phyloP scores from a whole-genome alignment of 148 eudicot species.

The Heliamphora exappendiculata region DNA sequence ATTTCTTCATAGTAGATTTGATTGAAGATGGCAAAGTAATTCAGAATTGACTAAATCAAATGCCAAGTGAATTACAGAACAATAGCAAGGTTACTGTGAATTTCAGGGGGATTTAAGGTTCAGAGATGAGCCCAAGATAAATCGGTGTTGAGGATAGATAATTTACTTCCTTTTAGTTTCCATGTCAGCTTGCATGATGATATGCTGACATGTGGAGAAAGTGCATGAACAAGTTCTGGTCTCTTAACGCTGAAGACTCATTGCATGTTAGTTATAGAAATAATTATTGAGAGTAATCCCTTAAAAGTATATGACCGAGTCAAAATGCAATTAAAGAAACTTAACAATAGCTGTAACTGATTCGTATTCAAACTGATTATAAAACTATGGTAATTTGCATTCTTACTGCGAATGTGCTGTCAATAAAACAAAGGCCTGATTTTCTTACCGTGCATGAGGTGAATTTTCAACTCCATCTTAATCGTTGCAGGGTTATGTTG shows the following conservation, averaged over 20 bases:
- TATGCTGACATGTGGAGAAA: not conserved
- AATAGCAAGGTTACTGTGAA: not conserved
- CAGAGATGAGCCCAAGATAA: not conserved
- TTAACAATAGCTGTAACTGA: not conserved
- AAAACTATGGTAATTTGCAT: not conserved
- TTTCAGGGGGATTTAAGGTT: not conserved
- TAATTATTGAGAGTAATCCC: not conserved
- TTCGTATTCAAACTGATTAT: not conserved
- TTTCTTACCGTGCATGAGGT: not conserved
- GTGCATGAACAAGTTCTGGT: not conserved
- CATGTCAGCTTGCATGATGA: not conserved
- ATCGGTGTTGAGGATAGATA: not conserved
- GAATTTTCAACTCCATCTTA: not conserved
- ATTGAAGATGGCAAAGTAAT: not conserved
- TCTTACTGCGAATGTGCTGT: not conserved
- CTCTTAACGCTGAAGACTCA: not conserved
- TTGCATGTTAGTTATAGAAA: not conserved
- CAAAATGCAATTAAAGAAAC: not conserved
- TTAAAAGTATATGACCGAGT: not conserved
- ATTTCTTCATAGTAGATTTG: no score
- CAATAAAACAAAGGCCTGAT: not conserved
- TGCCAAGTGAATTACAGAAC: no score
- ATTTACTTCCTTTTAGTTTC: no score
- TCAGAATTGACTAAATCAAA: not conserved
- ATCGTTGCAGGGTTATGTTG: not conserved